Percentiles rank a stretch among this genome's conserved stretches.
Conservation (phyloP, 2,329 filamentous ascomycete genomes). For the Nemania sp. region DNA sequence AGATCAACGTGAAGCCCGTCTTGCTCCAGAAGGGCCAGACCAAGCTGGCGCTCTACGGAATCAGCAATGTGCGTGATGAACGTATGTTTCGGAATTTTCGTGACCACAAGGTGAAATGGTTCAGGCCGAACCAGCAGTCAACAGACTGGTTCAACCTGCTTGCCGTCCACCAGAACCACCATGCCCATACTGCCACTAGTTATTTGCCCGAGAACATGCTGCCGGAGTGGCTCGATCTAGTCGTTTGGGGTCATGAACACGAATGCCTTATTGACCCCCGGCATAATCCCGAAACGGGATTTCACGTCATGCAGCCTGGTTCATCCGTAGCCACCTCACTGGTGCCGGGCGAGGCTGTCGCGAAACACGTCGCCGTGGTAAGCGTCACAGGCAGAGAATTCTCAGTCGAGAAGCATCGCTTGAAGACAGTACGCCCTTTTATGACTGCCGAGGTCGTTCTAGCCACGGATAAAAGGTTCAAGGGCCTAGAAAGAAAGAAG, state of each 20-base stretch:
- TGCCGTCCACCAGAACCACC: constrained; percentile 94
- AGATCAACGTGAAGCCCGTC: constrained; percentile 89
- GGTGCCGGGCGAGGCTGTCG: constrained; percentile 83
- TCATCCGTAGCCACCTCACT: constrained; percentile 95
- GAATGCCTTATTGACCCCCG: constrained; percentile 89
- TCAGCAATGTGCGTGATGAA: constrained; percentile 96
- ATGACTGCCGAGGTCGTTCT: constrained; percentile 82
- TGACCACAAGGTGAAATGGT: constrained; percentile 93
- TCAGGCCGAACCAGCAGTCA: constrained; percentile 77
- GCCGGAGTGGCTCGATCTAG: constrained; percentile 86
- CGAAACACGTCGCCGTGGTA: constrained; percentile 88
- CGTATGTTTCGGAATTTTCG: constrained; percentile 91
- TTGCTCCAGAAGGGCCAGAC: constrained; percentile 91
- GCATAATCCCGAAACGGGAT: constrained; percentile 83
- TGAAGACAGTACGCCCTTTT: constrained; percentile 91
- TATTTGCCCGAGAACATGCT: constrained; percentile 93
- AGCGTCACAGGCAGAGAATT: constrained; percentile 84
- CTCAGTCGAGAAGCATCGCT: constrained; percentile 74
- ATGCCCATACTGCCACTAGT: constrained; percentile 88
- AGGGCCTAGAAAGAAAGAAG: constrained; percentile 75
- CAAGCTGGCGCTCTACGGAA: constrained; percentile 88
- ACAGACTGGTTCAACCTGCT: constrained; percentile 96
- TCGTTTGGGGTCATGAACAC: constrained; percentile 98
- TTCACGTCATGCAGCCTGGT: constrained; percentile 96
- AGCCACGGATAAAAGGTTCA: constrained; percentile 74